These are phyloP conservation scores for Lodderomyces metapsilosis DNA, from an alignment of 1,139 yeast species.

Conservation along the genomic window DNA sequence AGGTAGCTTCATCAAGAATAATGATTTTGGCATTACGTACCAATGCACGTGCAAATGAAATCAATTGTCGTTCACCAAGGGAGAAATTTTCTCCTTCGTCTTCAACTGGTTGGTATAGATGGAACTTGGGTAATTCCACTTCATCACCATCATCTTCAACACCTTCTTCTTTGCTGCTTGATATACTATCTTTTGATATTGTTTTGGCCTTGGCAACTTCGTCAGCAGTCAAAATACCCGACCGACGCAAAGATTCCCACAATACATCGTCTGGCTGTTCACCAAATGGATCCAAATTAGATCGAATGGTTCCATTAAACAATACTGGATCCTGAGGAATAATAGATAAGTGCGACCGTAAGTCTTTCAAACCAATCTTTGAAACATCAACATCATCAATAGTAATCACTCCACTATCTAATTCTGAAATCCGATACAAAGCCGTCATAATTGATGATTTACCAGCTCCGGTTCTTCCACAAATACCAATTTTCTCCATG, in stretches of 20 bases:
- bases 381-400: conserved; percentile 65
- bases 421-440: conserved; percentile 59
- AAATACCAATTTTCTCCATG: conserved; percentile 66
- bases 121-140: conserved; percentile 43
- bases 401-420: conserved; percentile 47
- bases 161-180: neutral
- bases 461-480: conserved; percentile 84
- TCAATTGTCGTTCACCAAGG: conserved; percentile 53
- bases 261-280: conserved; percentile 35
- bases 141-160: conserved; percentile 12
- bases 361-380: conserved; percentile 29
- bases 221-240: conserved; percentile 39
- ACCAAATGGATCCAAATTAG: conserved; percentile 44
- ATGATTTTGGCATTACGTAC: conserved; percentile 50
- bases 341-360: conserved; percentile 36
- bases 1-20: conserved; percentile 56
- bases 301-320: conserved; percentile 39
- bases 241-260: conserved; percentile 45
- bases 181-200: conserved; percentile 10
- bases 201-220: conserved; percentile 23
- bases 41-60: conserved; percentile 54
- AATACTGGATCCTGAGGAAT: conserved; percentile 49
- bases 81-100: conserved; percentile 57
- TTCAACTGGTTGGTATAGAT: conserved; percentile 50
- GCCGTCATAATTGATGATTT: conserved; percentile 70